Evolutionary conservation across 768 basidiomycete genomes (phyloP).

Genomic region (Pisolithus sp.): DNA sequence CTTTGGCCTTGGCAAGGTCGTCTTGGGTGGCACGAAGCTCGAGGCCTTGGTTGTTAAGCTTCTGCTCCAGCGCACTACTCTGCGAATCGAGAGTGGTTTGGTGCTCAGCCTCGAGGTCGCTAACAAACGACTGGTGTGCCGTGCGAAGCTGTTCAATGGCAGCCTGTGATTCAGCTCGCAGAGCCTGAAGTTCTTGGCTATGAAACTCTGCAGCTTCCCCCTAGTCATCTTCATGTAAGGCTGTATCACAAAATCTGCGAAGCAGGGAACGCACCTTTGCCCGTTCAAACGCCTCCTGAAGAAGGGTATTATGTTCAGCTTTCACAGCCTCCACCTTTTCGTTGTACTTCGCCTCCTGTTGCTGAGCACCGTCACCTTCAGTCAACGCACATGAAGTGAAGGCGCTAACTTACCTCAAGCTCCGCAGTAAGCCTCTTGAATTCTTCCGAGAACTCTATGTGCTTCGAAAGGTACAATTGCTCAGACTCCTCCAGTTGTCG

Average conservation of each 20-base stretch:
- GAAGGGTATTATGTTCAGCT: conserved; percentile 52
- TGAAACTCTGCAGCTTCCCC: conserved; percentile 67
- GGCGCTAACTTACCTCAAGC: conserved; percentile 49
- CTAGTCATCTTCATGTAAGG: conserved; percentile 32
- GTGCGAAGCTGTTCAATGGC: conserved; percentile 65
- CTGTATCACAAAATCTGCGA: not conserved
- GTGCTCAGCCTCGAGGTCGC: conserved; percentile 61
- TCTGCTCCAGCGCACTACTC: conserved; percentile 53
- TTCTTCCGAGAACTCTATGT: conserved; percentile 49
- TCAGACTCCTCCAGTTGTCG: conserved; percentile 49
- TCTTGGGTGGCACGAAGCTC: conserved; percentile 84
- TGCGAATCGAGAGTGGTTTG: conserved; percentile 52
- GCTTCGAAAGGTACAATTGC: conserved; percentile 39
- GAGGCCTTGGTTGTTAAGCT: conserved; percentile 51
- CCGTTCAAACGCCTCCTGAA: conserved; percentile 67
- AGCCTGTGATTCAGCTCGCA: conserved; percentile 59
- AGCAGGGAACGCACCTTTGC: conserved; percentile 53
- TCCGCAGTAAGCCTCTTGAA: conserved; percentile 51
- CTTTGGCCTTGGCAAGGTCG: conserved; percentile 72
- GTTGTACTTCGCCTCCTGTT: conserved; percentile 63
- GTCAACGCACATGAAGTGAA: not conserved
- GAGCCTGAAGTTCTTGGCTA: conserved; percentile 58
- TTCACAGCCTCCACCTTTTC: conserved; percentile 61
- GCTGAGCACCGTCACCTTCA: conserved; percentile 32
- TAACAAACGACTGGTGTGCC: conserved; percentile 54